Percentiles rank a stretch among this genome's conserved stretches.
phyloP scores from a whole-genome alignment of 306 rosid genomes.

The Fagus sylvatica region DNA sequence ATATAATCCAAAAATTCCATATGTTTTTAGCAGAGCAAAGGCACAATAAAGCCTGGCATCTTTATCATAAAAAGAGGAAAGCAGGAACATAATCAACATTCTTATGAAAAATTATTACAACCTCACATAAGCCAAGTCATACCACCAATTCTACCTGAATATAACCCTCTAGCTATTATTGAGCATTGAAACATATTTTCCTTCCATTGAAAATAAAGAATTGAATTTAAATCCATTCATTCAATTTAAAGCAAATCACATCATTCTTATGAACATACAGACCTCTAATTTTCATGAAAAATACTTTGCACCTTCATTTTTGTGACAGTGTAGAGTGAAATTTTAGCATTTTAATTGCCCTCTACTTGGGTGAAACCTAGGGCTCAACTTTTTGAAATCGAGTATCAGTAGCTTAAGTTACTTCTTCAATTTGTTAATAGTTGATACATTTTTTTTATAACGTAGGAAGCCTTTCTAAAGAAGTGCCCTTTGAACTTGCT shows the following conservation, averaged over 20 bases:
- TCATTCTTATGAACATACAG: background rate
- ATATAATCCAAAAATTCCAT: background rate
- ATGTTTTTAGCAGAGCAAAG: background rate
- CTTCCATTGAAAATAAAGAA: background rate
- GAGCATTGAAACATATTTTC: background rate
- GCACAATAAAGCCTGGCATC: background rate
- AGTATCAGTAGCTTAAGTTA: background rate
- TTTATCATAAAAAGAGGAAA: background rate
- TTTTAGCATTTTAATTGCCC: background rate
- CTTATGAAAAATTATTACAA: background rate
- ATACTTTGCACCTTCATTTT: background rate
- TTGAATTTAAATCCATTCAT: background rate
- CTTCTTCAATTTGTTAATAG: background rate
- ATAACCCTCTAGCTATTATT: background rate
- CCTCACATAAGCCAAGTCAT: background rate
- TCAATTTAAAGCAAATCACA: background rate
- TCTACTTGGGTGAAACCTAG: background rate
- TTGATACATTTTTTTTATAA: background rate
- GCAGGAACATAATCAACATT: background rate
- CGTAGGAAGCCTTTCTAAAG: no score
- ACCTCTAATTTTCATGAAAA: background rate
- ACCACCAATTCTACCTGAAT: background rate
- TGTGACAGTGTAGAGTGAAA: background rate
- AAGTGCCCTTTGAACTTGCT: no score
- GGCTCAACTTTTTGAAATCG: background rate